Conservation (phyloP, 2,329 filamentous ascomycete species). For the Microdochium trichocladiopsis region DNA sequence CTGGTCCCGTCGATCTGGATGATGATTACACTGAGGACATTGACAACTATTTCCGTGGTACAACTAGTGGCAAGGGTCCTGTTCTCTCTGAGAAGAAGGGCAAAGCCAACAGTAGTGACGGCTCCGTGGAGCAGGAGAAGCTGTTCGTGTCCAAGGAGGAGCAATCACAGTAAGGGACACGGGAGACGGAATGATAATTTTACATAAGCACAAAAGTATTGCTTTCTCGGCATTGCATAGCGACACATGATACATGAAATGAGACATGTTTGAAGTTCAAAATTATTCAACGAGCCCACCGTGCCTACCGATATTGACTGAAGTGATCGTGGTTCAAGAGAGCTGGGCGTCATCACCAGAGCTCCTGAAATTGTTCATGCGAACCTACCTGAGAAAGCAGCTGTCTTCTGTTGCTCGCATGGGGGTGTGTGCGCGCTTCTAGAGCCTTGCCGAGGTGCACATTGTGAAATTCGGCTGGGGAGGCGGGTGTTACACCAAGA, state of each 20-base stretch:
- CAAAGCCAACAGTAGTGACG: background rate
- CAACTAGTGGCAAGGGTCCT: background rate
- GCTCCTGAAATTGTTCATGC: too few relatives aligned
- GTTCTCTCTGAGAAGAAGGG: background rate
- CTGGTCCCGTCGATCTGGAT: conserved; percentile 35
- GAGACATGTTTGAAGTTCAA: background rate
- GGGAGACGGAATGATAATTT: background rate
- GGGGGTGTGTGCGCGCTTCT: too few relatives aligned
- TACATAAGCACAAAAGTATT: background rate
- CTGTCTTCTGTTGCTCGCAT: too few relatives aligned
- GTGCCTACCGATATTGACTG: background rate
- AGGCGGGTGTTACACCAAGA: too few relatives aligned
- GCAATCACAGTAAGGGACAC: background rate
- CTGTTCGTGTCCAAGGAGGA: background rate
- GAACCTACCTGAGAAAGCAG: too few relatives aligned
- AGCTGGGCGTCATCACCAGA: too few relatives aligned
- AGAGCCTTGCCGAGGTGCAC: too few relatives aligned
- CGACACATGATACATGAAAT: background rate
- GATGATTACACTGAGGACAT: conserved; percentile 46
- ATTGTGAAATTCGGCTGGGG: too few relatives aligned
- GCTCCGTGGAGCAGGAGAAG: background rate
- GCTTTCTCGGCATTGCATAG: background rate
- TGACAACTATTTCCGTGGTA: conserved; percentile 42
- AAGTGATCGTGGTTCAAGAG: too few relatives aligned
- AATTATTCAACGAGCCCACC: background rate